Percentiles rank a stretch among this genome's conserved stretches.
Conservation (phyloP, 371 early-diverging fungal species). For the Mortierella sp. region DNA sequence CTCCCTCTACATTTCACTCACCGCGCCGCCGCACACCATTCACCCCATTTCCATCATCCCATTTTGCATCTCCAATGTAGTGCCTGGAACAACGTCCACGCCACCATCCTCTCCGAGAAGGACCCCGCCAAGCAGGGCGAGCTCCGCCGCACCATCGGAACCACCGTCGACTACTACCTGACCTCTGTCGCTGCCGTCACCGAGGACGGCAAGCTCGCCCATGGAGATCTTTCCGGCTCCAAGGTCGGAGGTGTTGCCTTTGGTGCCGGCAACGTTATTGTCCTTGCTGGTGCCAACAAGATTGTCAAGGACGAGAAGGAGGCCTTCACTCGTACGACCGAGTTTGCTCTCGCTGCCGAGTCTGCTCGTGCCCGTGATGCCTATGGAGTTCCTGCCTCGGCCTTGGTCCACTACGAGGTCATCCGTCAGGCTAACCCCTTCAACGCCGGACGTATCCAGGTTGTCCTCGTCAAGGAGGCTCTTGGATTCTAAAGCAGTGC, state of each 20-base stretch:
- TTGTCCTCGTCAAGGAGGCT: slow-evolving; percentile 57
- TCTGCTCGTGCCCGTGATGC: slow-evolving; percentile 58
- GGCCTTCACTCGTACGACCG: slow-evolving; percentile 48
- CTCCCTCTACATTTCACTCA: background rate
- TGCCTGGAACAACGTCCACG: slow-evolving; percentile 55
- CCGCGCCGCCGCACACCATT: background rate
- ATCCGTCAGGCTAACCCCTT: slow-evolving; percentile 49
- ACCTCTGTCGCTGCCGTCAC: slow-evolving; percentile 53
- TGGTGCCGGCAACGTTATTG: slow-evolving; percentile 53
- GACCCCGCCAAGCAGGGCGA: slow-evolving; percentile 48
- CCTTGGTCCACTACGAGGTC: slow-evolving; percentile 51
- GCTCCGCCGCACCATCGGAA: slow-evolving; percentile 51
- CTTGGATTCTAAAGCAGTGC: slow-evolving; percentile 49
- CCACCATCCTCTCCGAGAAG: slow-evolving; percentile 45
- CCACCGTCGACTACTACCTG: slow-evolving; percentile 55
- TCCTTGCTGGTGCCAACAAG: slow-evolving; percentile 60
- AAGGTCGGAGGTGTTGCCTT: slow-evolving; percentile 57
- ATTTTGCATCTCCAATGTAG: slow-evolving; percentile 21
- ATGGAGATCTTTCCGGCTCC: slow-evolving; percentile 55
- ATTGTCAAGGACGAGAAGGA: slow-evolving; percentile 58
- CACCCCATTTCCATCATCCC: background rate
- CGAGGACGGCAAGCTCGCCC: slow-evolving; percentile 53
- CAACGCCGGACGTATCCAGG: slow-evolving; percentile 53
- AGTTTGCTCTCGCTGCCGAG: slow-evolving; percentile 55
- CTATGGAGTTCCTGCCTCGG: slow-evolving; percentile 55